Conservation (phyloP, 805 yeast genomes). For the Kuraishia floccosa region DNA sequence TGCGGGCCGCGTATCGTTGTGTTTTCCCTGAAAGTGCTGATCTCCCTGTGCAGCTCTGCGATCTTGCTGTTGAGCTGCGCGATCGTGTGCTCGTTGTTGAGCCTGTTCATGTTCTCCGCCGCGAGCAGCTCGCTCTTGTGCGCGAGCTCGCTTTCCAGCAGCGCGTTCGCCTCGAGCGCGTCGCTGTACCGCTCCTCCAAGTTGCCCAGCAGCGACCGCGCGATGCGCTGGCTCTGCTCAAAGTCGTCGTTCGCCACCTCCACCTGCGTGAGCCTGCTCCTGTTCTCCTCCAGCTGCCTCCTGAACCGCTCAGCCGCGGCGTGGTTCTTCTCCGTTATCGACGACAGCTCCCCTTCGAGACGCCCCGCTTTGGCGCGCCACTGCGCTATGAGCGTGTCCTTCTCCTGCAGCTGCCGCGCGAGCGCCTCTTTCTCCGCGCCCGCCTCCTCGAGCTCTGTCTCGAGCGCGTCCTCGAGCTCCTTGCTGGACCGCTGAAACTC, state of each 20-base stretch:
- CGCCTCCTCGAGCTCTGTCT: conserved; percentile 24
- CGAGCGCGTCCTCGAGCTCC: conserved; percentile 31
- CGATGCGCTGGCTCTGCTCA: conserved; percentile 24
- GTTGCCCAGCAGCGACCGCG: conserved; percentile 19
- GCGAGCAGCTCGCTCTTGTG: not conserved
- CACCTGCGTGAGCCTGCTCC: conserved; percentile 22
- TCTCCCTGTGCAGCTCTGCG: too few species aligned
- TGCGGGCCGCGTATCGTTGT: too few species aligned
- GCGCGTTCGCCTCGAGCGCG: conserved; percentile 26
- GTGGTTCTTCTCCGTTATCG: conserved; percentile 2
- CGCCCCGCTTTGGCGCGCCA: conserved; percentile 1
- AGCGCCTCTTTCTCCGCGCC: conserved; percentile 12
- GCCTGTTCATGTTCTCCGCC: too few species aligned
- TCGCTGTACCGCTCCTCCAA: conserved; percentile 28
- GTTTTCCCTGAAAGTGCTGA: too few species aligned
- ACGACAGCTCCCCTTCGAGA: conserved; percentile 4
- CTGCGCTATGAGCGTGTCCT: not conserved
- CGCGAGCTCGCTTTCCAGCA: conserved; percentile 26
- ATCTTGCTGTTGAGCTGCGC: too few species aligned
- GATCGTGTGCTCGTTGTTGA: too few species aligned
- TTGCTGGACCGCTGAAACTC: conserved; percentile 32
- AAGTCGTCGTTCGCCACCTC: conserved; percentile 31
- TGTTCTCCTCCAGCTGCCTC: conserved; percentile 12
- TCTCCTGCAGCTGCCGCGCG: conserved; percentile 6
- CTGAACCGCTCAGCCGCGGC: conserved; percentile 10